Base-by-base conservation (phyloP, 352 stramenopile genomes). In the Plasmopara muralis region DNA sequence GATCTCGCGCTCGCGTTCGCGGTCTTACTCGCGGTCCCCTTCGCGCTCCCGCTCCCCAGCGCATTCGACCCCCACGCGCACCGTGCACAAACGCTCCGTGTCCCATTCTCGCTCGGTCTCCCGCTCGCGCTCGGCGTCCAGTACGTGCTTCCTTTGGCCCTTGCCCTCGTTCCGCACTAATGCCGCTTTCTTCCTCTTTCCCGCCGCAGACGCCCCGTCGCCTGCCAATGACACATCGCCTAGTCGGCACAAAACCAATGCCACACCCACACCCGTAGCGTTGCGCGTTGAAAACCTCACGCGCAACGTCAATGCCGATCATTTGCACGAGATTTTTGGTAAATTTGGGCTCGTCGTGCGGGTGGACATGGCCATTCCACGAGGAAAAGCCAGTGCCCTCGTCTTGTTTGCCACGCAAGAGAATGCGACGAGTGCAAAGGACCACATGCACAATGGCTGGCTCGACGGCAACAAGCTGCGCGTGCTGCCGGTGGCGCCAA, bases 371-470 rank as follows among this genome's bases (percentile, higher is more conserved):
- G 62, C 71, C 28, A 50, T 76, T 12, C 61, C 73, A 0, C 51
- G 60, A 35, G 71, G 63, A 12, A 65, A 66, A 39, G 64, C 62
- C 9, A 66, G 53, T 66, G 80, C 80, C 29, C 55, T 87, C 18
- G 72, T 94, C 30, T 67, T 66, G 4, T 87, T 94, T 35, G 55
- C 65, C 4, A 72, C 62, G 1, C 55, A 64, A 13, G 50, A 62
- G 0, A 77, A 94, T 28, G 82, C 81, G 0, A 63, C 78, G 13
- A 77, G 41, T 1, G 83, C 83, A 9, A 72, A 77, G 44, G 53
- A 76, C 25, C 79, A 92, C 67, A 86, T 94, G 77, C 66, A 94
- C 56, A 77, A 94, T 49, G 83, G 83, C 14, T 90, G 82, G 80
- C 63, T 94, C 43, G 83, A 94, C 53, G 83, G 82, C 25, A 84